phyloP scores from a whole-genome alignment of 2,329 filamentous ascomycete genomes.

The Colletotrichum siamense region DNA sequence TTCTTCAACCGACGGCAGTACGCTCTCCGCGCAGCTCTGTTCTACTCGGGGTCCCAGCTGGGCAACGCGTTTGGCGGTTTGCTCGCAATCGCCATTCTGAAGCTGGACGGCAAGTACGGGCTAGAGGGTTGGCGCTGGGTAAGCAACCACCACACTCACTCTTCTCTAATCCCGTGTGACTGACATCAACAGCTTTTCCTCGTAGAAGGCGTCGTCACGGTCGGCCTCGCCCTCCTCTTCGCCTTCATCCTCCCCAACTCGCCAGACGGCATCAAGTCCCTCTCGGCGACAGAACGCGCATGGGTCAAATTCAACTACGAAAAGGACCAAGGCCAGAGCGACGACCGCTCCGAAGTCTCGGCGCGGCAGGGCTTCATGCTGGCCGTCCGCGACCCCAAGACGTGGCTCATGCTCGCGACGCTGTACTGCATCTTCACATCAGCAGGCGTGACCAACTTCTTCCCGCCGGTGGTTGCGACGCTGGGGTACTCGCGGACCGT shows the following conservation, averaged over 20 bases:
- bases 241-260: conserved; percentile 15
- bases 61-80: not conserved
- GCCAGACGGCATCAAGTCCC: not conserved
- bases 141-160: not conserved
- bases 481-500: not conserved
- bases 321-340: conserved; percentile 5
- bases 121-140: not conserved
- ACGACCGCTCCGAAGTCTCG: conserved; percentile 1
- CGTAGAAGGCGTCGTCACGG: conserved; percentile 7
- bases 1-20: not conserved
- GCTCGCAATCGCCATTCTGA: not conserved
- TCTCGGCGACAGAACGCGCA: not conserved
- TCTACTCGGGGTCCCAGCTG: not conserved
- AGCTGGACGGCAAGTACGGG: not conserved
- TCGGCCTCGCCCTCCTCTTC: conserved; percentile 9
- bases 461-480: not conserved
- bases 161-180: not conserved
- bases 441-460: not conserved
- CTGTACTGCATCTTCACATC: not conserved
- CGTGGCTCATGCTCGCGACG: not conserved
- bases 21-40: not conserved
- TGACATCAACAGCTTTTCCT: not conserved
- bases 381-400: not conserved
- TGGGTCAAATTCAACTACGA: conserved; percentile 15
- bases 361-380: conserved; percentile 14